These are phyloP conservation scores for Dryadomyces quercus-mongolicae DNA, from an alignment of 2,329 filamentous ascomycete species.

Conservation along the genomic window DNA sequence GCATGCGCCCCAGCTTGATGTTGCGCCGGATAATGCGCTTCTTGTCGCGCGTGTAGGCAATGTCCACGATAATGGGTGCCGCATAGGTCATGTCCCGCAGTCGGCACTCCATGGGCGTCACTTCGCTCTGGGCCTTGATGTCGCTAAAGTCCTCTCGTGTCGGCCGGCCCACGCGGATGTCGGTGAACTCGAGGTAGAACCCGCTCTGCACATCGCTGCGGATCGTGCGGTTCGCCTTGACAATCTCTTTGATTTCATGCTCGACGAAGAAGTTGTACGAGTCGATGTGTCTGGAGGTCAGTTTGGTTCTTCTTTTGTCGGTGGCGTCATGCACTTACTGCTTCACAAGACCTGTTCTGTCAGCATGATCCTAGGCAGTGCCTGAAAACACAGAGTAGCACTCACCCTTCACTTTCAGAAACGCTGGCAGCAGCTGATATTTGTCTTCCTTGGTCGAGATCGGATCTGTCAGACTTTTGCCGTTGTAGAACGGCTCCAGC, in stretches of 20 bases:
- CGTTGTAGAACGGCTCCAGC: conserved; percentile 55
- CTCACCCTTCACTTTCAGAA: conserved; percentile 84
- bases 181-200: conserved; percentile 87
- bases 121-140: conserved; percentile 55
- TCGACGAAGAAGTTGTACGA: conserved; percentile 99
- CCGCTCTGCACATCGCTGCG: conserved; percentile 85
- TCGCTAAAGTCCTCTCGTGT: conserved; percentile 67
- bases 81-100: conserved; percentile 97
- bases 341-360: conserved; percentile 59
- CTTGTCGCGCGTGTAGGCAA: conserved; percentile 76
- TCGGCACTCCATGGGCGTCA: conserved; percentile 93
- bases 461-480: conserved; percentile 53
- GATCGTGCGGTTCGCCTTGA: conserved; percentile 79
- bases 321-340: conserved; percentile 45
- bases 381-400: conserved; percentile 9
- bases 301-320: background rate
- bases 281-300: conserved; percentile 63
- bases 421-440: conserved; percentile 94
- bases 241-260: conserved; percentile 92
- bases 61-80: conserved; percentile 85
- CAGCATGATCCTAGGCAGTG: background rate
- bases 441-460: conserved; percentile 68
- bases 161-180: conserved; percentile 77
- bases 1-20: conserved; percentile 78
- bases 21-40: conserved; percentile 62